phyloP scores from a whole-genome alignment of 371 early-diverging fungal genomes.

The Nematocida displodere region DNA sequence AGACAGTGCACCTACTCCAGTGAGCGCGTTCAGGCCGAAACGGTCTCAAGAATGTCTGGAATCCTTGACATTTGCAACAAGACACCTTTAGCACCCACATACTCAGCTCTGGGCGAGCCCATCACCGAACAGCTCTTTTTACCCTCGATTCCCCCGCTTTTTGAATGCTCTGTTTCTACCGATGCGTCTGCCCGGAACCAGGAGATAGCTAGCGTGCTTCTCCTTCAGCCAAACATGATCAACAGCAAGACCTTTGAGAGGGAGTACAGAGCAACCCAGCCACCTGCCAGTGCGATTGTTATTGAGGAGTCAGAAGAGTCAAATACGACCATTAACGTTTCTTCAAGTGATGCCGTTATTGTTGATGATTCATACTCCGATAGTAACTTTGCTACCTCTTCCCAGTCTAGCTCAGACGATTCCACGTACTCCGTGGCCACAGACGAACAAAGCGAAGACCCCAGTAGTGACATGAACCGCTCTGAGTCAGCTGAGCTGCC shows the following conservation, averaged over 20 bases:
- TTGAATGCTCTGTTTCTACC: not conserved
- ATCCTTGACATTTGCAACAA: conserved; percentile 1
- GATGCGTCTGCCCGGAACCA: not conserved
- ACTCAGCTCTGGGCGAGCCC: not conserved
- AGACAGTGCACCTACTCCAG: not conserved
- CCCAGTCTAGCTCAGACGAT: not conserved
- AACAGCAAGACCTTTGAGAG: conserved; percentile 31
- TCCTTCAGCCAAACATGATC: conserved; percentile 45
- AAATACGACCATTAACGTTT: not conserved
- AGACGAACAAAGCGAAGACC: not conserved
- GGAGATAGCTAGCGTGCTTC: conserved; percentile 30
- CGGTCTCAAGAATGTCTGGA: not conserved
- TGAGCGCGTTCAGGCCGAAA: not conserved
- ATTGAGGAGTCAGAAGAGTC: conserved; percentile 33
- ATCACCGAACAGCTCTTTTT: not conserved
- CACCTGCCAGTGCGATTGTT: not conserved
- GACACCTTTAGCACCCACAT: not conserved
- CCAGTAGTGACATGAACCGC: no score
- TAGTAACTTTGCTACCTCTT: not conserved
- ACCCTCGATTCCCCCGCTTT: no score
- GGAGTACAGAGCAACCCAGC: conserved; percentile 17
- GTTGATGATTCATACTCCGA: not conserved
- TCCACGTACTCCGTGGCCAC: not conserved
- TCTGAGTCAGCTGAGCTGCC: no score
- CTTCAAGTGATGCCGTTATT: not conserved